A percentile compares a stretch with the other conserved stretches of the same genome.
Evolutionary conservation across 1,139 yeast genomes (phyloP).

Genomic region (Starmera stellimalicola): DNA sequence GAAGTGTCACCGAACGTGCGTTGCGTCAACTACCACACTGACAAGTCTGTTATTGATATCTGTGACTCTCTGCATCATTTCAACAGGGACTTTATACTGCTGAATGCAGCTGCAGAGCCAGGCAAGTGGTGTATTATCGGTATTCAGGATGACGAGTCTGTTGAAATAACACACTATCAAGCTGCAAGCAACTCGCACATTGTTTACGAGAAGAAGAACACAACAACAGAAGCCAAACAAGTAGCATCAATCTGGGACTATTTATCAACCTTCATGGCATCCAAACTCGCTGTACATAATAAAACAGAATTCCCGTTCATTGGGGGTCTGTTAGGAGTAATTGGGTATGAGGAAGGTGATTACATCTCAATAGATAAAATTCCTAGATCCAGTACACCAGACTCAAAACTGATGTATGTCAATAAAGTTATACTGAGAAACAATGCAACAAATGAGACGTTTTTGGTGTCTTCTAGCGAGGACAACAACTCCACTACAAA

Average conservation of each 20-base stretch:
- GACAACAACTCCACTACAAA: conserved; percentile 1
- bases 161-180: conserved; percentile 49
- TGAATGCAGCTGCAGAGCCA: conserved; percentile 70
- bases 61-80: conserved; percentile 35
- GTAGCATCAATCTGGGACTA: conserved; percentile 35
- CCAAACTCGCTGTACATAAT: conserved; percentile 14
- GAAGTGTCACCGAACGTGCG: no score
- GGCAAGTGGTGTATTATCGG: conserved; percentile 89
- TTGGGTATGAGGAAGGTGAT: conserved; percentile 81
- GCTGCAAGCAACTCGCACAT: conserved; percentile 14
- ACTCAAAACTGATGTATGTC: conserved; percentile 63
- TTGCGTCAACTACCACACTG: not conserved
- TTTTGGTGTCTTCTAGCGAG: conserved; percentile 42
- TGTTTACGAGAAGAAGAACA: conserved; percentile 9
- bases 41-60: conserved; percentile 26
- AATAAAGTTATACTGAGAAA: conserved; percentile 48
- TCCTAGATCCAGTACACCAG: conserved; percentile 41
- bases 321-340: conserved; percentile 82
- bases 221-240: not conserved
- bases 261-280: conserved; percentile 41
- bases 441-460: conserved; percentile 32
- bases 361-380: conserved; percentile 22
- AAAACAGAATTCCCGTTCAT: conserved; percentile 51
- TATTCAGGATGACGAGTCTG: conserved; percentile 46
- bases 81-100: conserved; percentile 38